Evolutionary conservation across 1,284 basidiomycete species (phyloP), one percentile per base, ranked within the genome.

Genomic region (Ustilago cynodontis): DNA sequence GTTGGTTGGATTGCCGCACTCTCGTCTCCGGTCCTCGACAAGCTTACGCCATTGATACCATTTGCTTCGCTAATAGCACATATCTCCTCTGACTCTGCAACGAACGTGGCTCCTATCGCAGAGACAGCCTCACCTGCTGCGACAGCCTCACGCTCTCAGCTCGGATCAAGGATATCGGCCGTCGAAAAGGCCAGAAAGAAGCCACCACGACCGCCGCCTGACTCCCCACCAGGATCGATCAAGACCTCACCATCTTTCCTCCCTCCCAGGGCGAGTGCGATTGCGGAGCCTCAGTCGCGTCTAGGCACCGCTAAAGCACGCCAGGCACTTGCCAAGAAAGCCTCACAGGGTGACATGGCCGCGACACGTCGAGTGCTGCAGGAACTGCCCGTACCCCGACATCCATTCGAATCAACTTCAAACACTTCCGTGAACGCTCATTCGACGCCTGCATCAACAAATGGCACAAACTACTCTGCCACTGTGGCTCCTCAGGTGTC

Each of bases 321-420:
- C 13, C 59, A 59, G 33, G 13, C 14, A 7, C 51, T 20, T 16
- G 2, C 24, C 18, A 51, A 55, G 24, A 72, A 63, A 49, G 16
- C 33, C 13, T 72, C 70, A 18, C 57, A 68, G 11, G 35, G 35
- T 43, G 58, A 49, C 22, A 31, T 68, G 2, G 53, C 65, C n/a
- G 65, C 65, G 3, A 68, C 61, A 33, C 61, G 61, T 14, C 57
- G 62, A n/a, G 64, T 65, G 11, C 58, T 73, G 14, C 71, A 65
- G 35, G 65, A 68, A 47, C 51, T 73, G 0, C 71, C 71, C 1
- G 65, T 73, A 24, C 71, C 65, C 2, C 39, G 58, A 31, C 71
- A 73, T 11, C 52, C 61, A 8, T 68, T 68, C 39, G 55, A 50
- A 3, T 28, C 65, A 18, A 20, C 2, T 37, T 7, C 51, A 29